Evolutionary conservation across 176 grass and related monocot species (phyloP).

Genomic region (Alloteropsis semialata): DNA sequence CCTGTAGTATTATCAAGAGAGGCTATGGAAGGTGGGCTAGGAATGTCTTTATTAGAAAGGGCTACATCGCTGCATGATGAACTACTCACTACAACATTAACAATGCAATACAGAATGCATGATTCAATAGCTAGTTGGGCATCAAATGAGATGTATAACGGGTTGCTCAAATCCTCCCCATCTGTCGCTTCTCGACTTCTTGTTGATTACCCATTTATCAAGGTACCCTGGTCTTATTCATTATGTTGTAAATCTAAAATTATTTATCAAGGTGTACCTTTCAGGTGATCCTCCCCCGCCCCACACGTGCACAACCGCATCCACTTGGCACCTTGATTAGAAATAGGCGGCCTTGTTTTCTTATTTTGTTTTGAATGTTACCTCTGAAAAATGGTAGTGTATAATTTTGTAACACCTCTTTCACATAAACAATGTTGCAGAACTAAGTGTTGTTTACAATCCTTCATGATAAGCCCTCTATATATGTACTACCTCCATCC

Average conservation of each 20-base stretch:
- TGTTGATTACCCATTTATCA: constrained; percentile 67
- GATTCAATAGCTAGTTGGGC: constrained; percentile 88
- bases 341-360: background rate
- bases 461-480: background rate
- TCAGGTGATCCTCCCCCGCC: too few relatives aligned
- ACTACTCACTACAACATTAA: constrained; percentile 61
- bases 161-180: constrained; percentile 60
- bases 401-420: background rate
- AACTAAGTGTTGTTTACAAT: background rate
- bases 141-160: constrained; percentile 86
- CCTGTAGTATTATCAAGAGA: constrained; percentile 84
- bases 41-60: constrained; percentile 82
- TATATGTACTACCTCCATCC: background rate
- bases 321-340: background rate
- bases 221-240: constrained; percentile 41
- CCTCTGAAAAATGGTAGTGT: background rate
- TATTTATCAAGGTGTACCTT: background rate
- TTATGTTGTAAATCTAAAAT: constrained; percentile 12
- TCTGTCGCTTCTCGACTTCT: constrained; percentile 70
- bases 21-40: constrained; percentile 78
- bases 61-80: constrained; percentile 67
- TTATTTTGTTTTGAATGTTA: background rate
- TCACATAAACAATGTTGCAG: background rate
- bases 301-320: too few relatives aligned
- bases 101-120: constrained; percentile 79